phyloP scores from a whole-genome alignment of 495 filamentous ascomycete genomes.

The Penicillium macrosclerotiorum region DNA sequence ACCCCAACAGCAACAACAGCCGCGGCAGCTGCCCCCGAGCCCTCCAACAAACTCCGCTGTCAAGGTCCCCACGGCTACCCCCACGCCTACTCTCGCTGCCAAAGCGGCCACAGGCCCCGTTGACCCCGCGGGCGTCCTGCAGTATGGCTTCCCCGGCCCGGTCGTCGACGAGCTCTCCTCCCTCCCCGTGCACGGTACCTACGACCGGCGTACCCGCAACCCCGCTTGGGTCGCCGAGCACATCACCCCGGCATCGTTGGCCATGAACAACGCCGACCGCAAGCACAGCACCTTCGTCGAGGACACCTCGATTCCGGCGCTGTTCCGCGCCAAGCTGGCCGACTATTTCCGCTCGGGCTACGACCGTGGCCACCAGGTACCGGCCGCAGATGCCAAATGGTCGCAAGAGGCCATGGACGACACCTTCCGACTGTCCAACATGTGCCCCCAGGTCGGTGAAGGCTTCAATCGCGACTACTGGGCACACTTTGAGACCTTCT shows the following conservation, averaged over 20 bases:
- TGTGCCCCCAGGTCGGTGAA: slow-evolving; percentile 96
- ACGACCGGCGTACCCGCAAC: slow-evolving; percentile 88
- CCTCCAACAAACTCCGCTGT: slow-evolving; percentile 22
- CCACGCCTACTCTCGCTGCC: slow-evolving; percentile 37
- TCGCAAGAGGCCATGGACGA: slow-evolving; percentile 89
- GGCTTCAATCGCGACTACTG: slow-evolving; percentile 99
- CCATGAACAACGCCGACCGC: slow-evolving; percentile 73
- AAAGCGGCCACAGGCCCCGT: slow-evolving; percentile 55
- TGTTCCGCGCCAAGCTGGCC: slow-evolving; percentile 84
- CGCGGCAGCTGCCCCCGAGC: slow-evolving; percentile 27
- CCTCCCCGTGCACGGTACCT: slow-evolving; percentile 74
- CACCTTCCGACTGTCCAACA: slow-evolving; percentile 89
- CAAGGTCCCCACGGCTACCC: slow-evolving; percentile 29
- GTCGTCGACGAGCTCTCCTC: slow-evolving; percentile 76
- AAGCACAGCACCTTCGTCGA: slow-evolving; percentile 81
- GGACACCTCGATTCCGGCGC: slow-evolving; percentile 72
- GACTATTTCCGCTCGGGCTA: slow-evolving; percentile 92
- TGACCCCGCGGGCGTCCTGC: slow-evolving; percentile 84
- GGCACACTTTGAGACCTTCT: slow-evolving; percentile 98
- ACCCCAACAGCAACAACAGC: slow-evolving; percentile 29
- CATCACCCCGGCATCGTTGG: slow-evolving; percentile 86
- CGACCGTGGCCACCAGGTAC: slow-evolving; percentile 77
- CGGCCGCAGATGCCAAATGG: slow-evolving; percentile 96
- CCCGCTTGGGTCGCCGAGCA: slow-evolving; percentile 96
- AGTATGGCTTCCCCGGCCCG: slow-evolving; percentile 97